Base-by-base conservation (phyloP, 257 asterid genomes). In the Ajuga chamaepitys region DNA sequence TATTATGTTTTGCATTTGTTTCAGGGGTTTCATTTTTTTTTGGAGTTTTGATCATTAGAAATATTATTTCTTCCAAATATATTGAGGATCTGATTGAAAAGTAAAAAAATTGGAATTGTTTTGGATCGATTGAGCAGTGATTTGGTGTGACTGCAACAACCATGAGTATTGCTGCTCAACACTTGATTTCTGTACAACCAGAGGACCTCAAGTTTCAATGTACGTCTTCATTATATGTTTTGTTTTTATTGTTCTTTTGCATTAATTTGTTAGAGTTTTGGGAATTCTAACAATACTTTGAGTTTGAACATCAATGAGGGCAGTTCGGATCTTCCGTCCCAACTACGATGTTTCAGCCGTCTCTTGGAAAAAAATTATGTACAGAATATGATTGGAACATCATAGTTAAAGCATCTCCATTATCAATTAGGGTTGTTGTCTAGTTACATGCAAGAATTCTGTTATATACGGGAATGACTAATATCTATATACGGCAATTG, bases 191-290 rank as follows among this genome's bases (percentile, higher is more conserved):
- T 71, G 81, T 86, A 53, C 75, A 78, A 16, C 96, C 95, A 5
- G 88, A 85, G 18, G 92, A 88, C 46, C 96, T 88, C 80, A 82
- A 63, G 58, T 88, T 88, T 76, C 92, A 85, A 82, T 79, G 96
- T 86, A 78, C 11, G 6, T n/a, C 3, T 17, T 9, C 20, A 41
- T 44, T 63, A 12, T n/a, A 11, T 24, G n/a, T 11, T 11, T 16
- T 9, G 4, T 22, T 1, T 62, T 28, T 3, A 7, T 13, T 13
- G 13, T 25, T 11, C 35, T 6, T 8, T 5, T 28, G 18, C 28
- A 35, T 58, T 17, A 4, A 10, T 53, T 12, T 12, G 22, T 7
- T 35, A 3, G 4, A 38, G 44, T n/a, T 25, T 46, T 42, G 26
- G 10, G 10, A 9, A 30, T 34, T 18, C 13, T 5, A 17, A 2